Evolutionary conservation across 805 yeast genomes (phyloP).

Genomic region (Jamesozyma jinghongensis): DNA sequence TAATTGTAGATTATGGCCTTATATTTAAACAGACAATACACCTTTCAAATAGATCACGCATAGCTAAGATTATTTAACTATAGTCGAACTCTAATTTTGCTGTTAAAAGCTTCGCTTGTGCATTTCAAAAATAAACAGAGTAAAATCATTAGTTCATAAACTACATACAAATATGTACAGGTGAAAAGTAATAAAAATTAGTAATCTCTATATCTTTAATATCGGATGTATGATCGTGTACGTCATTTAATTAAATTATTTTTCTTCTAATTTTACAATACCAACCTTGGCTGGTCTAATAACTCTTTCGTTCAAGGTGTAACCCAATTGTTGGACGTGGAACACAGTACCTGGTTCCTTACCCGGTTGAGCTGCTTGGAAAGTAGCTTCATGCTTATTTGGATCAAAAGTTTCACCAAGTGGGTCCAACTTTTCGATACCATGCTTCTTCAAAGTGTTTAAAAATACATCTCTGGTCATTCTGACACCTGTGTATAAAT

Average conservation of each 20-base stretch:
- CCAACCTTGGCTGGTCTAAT: conserved; percentile 96
- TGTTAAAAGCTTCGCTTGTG: no score
- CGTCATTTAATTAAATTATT: conserved; percentile 1
- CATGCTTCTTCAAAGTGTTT: conserved; percentile 73
- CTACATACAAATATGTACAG: no score
- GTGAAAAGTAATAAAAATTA: no score
- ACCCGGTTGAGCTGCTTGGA: conserved; percentile 76
- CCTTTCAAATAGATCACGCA: no score
- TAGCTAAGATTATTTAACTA: no score
- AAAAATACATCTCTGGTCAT: conserved; percentile 85
- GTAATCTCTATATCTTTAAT: no score
- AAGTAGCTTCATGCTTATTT: conserved; percentile 85
- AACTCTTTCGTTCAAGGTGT: conserved; percentile 75
- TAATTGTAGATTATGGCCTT: no score
- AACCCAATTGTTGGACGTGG: conserved; percentile 88
- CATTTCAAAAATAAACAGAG: no score
- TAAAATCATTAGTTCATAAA: no score
- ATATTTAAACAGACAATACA: no score
- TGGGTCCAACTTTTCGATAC: conserved; percentile 73
- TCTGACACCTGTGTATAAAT: conserved; percentile 77
- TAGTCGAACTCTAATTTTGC: no score
- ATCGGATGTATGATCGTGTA: no score
- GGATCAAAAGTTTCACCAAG: conserved; percentile 83
- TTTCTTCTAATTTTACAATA: conserved; percentile 51
- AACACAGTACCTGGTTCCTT: conserved; percentile 89